Evolutionary conservation across 2,329 filamentous ascomycete species (phyloP).

Genomic region (Cladosporium cucumerinum): DNA sequence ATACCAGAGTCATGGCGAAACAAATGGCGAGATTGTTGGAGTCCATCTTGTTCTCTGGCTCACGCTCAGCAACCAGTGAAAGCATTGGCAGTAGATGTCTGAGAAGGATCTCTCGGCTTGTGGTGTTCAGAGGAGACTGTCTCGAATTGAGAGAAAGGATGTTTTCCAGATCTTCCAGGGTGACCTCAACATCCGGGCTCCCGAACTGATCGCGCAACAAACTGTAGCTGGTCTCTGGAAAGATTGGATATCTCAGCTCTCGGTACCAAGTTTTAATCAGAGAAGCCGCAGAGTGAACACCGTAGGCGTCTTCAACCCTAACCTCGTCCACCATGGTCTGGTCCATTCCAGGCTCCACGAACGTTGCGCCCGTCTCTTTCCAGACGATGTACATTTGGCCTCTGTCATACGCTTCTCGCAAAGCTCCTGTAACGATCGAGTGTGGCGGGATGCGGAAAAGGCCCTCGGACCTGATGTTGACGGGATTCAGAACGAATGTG

Average conservation of each 20-base stretch:
- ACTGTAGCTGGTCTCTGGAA: slow-evolving; percentile 49
- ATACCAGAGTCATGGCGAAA: slow-evolving; percentile 51
- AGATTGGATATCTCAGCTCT: slow-evolving; percentile 50
- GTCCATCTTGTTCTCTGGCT: slow-evolving; percentile 54
- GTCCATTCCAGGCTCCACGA: slow-evolving; percentile 38
- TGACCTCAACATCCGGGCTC: slow-evolving; percentile 36
- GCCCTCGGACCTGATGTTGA: slow-evolving; percentile 50
- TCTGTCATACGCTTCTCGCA: slow-evolving; percentile 55
- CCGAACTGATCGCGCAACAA: slow-evolving; percentile 45
- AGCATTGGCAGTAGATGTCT: slow-evolving; percentile 54
- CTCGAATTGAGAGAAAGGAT: slow-evolving; percentile 46
- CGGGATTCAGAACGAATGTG: slow-evolving; percentile 48
- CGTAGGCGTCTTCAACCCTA: slow-evolving; percentile 50
- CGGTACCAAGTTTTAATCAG: slow-evolving; percentile 57
- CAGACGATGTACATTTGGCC: slow-evolving; percentile 54
- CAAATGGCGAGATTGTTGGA: slow-evolving; percentile 53
- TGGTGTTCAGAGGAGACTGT: slow-evolving; percentile 44
- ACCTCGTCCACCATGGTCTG: slow-evolving; percentile 41
- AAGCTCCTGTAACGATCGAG: slow-evolving; percentile 46
- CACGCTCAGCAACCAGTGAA: slow-evolving; percentile 43
- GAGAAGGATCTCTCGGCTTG: slow-evolving; percentile 47
- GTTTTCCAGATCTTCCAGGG: slow-evolving; percentile 43
- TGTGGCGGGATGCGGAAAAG: slow-evolving; percentile 54
- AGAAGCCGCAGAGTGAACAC: slow-evolving; percentile 51
- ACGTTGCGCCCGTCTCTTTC: slow-evolving; percentile 44